A percentile compares a stretch with the other conserved stretches of the same genome.
phyloP scores from a whole-genome alignment of 495 filamentous ascomycete genomes.

The Aspergillus avenaceus region DNA sequence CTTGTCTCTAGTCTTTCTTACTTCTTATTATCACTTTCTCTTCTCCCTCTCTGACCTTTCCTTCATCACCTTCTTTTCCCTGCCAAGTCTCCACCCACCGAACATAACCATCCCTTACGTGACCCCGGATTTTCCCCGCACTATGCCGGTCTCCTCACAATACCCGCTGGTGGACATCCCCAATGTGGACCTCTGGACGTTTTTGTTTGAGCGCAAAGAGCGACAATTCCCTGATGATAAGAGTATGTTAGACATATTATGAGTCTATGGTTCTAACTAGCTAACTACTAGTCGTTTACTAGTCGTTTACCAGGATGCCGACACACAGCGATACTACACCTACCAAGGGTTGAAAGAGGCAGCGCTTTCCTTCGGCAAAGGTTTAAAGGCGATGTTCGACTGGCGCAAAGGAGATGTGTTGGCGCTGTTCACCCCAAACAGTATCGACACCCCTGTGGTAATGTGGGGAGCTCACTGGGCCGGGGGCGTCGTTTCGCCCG shows the following conservation, averaged over 20 bases:
- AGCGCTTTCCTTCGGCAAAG: slow-evolving; percentile 73
- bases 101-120: not conserved
- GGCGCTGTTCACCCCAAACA: slow-evolving; percentile 68
- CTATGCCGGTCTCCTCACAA: slow-evolving; percentile 40
- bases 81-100: not conserved
- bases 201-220: slow-evolving; percentile 76
- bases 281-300: slow-evolving; percentile 11
- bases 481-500: slow-evolving; percentile 74
- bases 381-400: slow-evolving; percentile 62
- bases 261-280: not conserved
- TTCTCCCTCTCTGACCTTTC: not conserved
- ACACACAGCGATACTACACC: slow-evolving; percentile 69
- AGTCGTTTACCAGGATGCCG: slow-evolving; percentile 80
- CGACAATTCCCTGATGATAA: slow-evolving; percentile 58
- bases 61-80: not conserved
- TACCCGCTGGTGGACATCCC: slow-evolving; percentile 38
- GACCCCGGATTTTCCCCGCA: slow-evolving; percentile 16
- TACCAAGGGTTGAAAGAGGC: slow-evolving; percentile 61
- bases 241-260: slow-evolving; percentile 17
- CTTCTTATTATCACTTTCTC: too few relatives aligned
- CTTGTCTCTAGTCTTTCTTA: too few relatives aligned
- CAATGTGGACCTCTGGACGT: slow-evolving; percentile 62
- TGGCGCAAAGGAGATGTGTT: slow-evolving; percentile 83
- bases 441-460: slow-evolving; percentile 65
- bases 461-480: slow-evolving; percentile 82